Evolutionary conservation across 2,329 filamentous ascomycete genomes (phyloP).

Genomic region (Chrysoporthe puriensis): DNA sequence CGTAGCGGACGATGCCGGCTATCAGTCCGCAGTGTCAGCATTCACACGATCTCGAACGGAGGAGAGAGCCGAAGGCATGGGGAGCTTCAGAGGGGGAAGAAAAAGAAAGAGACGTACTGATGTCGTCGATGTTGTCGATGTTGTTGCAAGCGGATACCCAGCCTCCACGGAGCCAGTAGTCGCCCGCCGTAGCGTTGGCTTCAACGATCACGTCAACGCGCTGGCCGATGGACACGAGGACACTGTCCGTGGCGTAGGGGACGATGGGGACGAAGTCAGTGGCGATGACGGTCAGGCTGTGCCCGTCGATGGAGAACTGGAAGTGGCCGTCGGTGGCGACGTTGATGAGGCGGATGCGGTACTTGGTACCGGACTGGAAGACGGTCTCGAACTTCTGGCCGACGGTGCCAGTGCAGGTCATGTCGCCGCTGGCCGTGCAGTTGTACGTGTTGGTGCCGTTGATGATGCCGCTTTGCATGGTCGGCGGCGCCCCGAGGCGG

Average conservation of each 20-base stretch:
- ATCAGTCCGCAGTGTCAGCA: background rate
- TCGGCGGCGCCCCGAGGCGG: constrained; percentile 24
- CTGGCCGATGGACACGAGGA: constrained; percentile 51
- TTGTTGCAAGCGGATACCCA: constrained; percentile 30
- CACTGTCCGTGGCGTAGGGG: constrained; percentile 53
- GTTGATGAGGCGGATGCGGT: constrained; percentile 54
- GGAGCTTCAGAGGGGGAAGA: background rate
- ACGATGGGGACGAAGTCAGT: constrained; percentile 61
- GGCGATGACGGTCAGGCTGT: constrained; percentile 60
- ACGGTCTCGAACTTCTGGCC: constrained; percentile 36
- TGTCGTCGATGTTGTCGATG: constrained; percentile 27
- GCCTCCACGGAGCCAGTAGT: constrained; percentile 35
- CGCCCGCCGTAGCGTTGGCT: constrained; percentile 23
- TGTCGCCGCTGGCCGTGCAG: constrained; percentile 17
- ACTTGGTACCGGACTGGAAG: constrained; percentile 44
- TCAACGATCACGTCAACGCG: constrained; percentile 32
- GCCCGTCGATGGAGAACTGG: constrained; percentile 59
- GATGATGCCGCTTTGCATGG: constrained; percentile 33
- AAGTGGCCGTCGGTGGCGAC: constrained; percentile 47
- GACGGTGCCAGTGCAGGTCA: constrained; percentile 29
- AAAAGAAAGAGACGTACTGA: constrained; percentile 14
- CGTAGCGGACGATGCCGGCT: constrained; percentile 36
- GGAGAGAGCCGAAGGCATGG: too few species aligned
- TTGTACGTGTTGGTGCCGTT: constrained; percentile 31
- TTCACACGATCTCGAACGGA: background rate